A percentile compares a stretch with the other conserved stretches of the same genome.
Conservation (phyloP, 164 flowering plant species). For the Magnolia changhungtana region DNA sequence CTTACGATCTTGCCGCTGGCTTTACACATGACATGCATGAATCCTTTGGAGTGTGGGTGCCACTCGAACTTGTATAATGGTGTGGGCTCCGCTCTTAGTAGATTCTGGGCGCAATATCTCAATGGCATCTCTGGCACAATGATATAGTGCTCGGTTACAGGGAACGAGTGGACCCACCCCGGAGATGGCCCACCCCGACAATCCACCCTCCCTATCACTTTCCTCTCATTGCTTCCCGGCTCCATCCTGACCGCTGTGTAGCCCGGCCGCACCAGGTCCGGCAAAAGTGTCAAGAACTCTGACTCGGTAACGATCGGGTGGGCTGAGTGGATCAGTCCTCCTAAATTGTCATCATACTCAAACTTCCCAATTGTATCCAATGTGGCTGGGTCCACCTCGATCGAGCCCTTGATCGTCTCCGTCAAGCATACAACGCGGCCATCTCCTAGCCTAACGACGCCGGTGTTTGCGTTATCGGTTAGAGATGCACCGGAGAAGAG, state of each 20-base stretch:
- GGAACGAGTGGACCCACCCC: constrained; percentile 98
- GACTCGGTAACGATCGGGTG: constrained; percentile 84
- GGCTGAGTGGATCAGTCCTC: constrained; percentile 83
- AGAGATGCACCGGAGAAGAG: constrained; percentile 86
- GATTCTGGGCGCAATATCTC: constrained; percentile 72
- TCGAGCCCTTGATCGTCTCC: constrained; percentile 89
- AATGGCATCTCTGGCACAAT: constrained; percentile 95
- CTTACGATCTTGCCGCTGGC: constrained; percentile 81
- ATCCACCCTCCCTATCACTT: constrained; percentile 77
- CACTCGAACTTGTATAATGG: constrained; percentile 93
- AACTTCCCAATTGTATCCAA: constrained; percentile 78
- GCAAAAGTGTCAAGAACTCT: constrained; percentile 74
- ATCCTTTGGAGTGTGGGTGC: constrained; percentile 83
- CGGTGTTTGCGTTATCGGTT: constrained; percentile 96
- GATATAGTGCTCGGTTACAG: constrained; percentile 78
- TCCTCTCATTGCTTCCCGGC: constrained; percentile 69
- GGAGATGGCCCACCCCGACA: constrained; percentile 82
- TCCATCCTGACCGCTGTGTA: constrained; percentile 89
- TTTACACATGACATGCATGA: constrained; percentile 83
- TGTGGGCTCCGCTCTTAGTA: constrained; percentile 84
- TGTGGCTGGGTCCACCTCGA: constrained; percentile 65
- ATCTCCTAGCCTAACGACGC: constrained; percentile 78
- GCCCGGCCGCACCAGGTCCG: constrained; percentile 83
- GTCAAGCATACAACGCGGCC: constrained; percentile 91
- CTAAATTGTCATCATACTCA: constrained; percentile 57